phyloP scores from a whole-genome alignment of 2,329 filamentous ascomycete species.

The Claviceps arundinis region DNA sequence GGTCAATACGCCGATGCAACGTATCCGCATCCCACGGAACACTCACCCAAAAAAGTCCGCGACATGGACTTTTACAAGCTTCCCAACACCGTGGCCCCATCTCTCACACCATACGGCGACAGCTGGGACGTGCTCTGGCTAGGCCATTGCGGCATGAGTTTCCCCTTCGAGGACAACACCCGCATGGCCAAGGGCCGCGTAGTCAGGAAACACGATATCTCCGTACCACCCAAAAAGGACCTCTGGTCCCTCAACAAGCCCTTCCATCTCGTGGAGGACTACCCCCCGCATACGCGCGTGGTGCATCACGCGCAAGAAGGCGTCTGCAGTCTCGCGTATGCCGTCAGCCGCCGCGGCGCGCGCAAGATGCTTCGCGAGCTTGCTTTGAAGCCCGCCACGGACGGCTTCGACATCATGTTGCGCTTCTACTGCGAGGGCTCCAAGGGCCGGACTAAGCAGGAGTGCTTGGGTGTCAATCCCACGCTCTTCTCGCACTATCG shows the following conservation, averaged over 20 bases:
- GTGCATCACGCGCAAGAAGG: slow-evolving; percentile 27
- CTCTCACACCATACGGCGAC: slow-evolving; percentile 32
- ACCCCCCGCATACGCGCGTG: slow-evolving; percentile 29
- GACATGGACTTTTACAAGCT: slow-evolving; percentile 13
- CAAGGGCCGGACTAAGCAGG: slow-evolving; percentile 19
- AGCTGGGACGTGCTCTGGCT: slow-evolving; percentile 40
- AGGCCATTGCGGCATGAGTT: slow-evolving; percentile 31
- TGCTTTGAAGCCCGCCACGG: slow-evolving; percentile 25
- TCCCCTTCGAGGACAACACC: slow-evolving; percentile 11
- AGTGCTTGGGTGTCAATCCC: slow-evolving; percentile 28
- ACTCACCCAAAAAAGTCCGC: not conserved
- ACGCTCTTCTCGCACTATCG: slow-evolving; percentile 34
- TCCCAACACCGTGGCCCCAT: slow-evolving; percentile 8
- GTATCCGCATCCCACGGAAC: slow-evolving; percentile 8
- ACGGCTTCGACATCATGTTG: slow-evolving; percentile 30
- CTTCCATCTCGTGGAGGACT: slow-evolving; percentile 19
- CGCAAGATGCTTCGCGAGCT: slow-evolving; percentile 28
- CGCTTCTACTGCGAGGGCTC: slow-evolving; percentile 31
- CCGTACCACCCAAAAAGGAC: slow-evolving; percentile 20
- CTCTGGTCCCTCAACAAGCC: slow-evolving; percentile 22
- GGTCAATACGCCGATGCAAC: slow-evolving; percentile 14
- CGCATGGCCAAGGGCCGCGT: slow-evolving; percentile 18
- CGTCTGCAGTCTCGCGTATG: slow-evolving; percentile 30
- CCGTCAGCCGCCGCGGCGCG: slow-evolving; percentile 29
- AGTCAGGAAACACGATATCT: slow-evolving; percentile 19